phyloP scores from a whole-genome alignment of 2,329 filamentous ascomycete species.

The Colletotrichum tropicale region DNA sequence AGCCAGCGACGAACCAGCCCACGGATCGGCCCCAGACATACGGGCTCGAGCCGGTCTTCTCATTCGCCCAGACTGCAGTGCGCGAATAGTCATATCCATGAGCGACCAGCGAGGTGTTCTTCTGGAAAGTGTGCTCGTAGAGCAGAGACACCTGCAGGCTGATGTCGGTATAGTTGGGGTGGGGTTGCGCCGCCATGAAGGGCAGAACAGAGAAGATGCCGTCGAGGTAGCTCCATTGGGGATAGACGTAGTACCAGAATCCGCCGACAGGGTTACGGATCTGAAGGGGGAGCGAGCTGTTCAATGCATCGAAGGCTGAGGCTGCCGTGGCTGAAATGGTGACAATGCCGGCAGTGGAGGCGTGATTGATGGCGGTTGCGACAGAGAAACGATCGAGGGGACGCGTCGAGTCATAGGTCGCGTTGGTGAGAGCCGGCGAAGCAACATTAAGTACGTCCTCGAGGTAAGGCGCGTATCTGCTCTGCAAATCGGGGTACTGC shows the following conservation, averaged over 20 bases:
- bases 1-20: conserved; percentile 19
- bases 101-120: conserved; percentile 5
- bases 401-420: conserved; percentile 9
- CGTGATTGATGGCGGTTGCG: conserved; percentile 17
- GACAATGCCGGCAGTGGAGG: neutral
- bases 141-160: conserved; percentile 23
- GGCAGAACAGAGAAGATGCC: conserved; percentile 55
- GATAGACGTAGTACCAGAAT: conserved; percentile 46
- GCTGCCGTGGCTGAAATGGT: neutral
- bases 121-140: conserved; percentile 13
- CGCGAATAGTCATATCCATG: conserved; percentile 22
- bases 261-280: conserved; percentile 35
- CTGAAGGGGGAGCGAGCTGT: conserved; percentile 24
- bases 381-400: conserved; percentile 28
- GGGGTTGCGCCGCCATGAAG: conserved; percentile 32
- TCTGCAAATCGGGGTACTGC: conserved; percentile 16
- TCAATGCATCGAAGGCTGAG: conserved; percentile 20
- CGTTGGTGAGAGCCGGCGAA: conserved; percentile 14
- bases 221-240: conserved; percentile 57
- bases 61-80: conserved; percentile 18
- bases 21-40: conserved; percentile 20
- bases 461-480: conserved; percentile 15
- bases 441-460: conserved; percentile 18
- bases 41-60: conserved; percentile 19
- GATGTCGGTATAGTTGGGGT: conserved; percentile 24